Conservation (phyloP, 225 moss, liverwort and hornwort species). For the Bryum argenteum region DNA sequence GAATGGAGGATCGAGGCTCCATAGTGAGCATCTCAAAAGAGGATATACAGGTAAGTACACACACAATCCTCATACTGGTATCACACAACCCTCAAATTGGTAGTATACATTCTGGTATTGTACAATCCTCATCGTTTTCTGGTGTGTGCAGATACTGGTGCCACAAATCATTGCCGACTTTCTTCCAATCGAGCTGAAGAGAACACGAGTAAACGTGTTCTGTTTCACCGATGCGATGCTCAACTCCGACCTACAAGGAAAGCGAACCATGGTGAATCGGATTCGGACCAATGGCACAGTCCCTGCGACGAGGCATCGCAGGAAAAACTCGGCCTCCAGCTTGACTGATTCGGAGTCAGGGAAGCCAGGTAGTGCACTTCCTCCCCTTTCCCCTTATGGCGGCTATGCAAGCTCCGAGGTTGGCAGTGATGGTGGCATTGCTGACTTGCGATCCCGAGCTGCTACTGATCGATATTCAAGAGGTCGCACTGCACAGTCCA, state of each 20-base stretch:
- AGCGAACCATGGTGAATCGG: constrained; percentile 31
- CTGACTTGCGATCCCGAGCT: constrained; percentile 50
- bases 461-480: constrained; percentile 46
- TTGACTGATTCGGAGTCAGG: constrained; percentile 76
- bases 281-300: constrained; percentile 49
- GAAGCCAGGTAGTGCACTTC: constrained; percentile 59
- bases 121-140: not conserved
- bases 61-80: not conserved
- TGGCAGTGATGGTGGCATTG: constrained; percentile 73
- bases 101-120: no score
- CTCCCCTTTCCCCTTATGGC: constrained; percentile 73
- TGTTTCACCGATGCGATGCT: constrained; percentile 78
- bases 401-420: constrained; percentile 80
- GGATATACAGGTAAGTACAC: constrained; percentile 65
- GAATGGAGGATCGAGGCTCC: constrained; percentile 52
- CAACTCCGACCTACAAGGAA: constrained; percentile 51
- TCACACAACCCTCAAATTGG: no score
- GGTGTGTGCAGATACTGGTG: constrained; percentile 58
- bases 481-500: constrained; percentile 44
- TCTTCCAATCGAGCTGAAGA: constrained; percentile 77
- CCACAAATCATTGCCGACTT: constrained; percentile 80
- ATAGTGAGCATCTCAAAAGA: constrained; percentile 73
- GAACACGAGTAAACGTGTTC: constrained; percentile 82
- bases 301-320: constrained; percentile 67
- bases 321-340: constrained; percentile 78